These are phyloP conservation scores for Hypoxylon rickii DNA, from an alignment of 495 filamentous ascomycete species.

Conservation along the genomic window DNA sequence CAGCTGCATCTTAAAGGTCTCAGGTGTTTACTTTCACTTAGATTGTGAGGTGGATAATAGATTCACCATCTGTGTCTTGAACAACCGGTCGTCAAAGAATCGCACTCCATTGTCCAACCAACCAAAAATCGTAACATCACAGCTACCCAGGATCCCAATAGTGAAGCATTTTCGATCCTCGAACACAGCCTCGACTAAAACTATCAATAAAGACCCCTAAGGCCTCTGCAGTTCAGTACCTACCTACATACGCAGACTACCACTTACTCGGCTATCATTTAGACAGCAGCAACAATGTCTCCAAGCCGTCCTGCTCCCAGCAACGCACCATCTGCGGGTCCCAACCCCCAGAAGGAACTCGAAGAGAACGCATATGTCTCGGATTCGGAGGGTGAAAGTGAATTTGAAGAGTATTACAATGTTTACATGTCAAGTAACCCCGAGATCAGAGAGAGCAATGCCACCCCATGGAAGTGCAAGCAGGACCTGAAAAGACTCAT, in stretches of 20 bases:
- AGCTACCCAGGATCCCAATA: no score
- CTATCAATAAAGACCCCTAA: not conserved
- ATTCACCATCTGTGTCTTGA: no score
- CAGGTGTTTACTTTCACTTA: no score
- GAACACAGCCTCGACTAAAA: not conserved
- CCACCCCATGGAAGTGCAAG: not conserved
- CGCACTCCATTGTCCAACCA: no score
- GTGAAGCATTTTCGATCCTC: no score
- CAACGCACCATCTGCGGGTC: not conserved
- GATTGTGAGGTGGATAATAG: no score
- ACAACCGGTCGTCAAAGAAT: no score
- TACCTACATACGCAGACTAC: not conserved
- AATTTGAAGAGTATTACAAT: not conserved
- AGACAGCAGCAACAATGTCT: not conserved
- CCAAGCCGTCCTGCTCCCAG: not conserved
- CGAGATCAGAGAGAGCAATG: not conserved
- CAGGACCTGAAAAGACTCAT: not conserved
- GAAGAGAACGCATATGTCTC: not conserved
- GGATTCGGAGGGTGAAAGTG: not conserved
- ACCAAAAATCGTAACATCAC: no score
- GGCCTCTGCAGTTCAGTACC: not conserved
- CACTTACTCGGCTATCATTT: not conserved
- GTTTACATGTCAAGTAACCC: not conserved
- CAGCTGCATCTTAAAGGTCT: no score
- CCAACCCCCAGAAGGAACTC: not conserved